Base-by-base conservation (phyloP, 352 stramenopile genomes). In the Phytopythium oedochilum region DNA sequence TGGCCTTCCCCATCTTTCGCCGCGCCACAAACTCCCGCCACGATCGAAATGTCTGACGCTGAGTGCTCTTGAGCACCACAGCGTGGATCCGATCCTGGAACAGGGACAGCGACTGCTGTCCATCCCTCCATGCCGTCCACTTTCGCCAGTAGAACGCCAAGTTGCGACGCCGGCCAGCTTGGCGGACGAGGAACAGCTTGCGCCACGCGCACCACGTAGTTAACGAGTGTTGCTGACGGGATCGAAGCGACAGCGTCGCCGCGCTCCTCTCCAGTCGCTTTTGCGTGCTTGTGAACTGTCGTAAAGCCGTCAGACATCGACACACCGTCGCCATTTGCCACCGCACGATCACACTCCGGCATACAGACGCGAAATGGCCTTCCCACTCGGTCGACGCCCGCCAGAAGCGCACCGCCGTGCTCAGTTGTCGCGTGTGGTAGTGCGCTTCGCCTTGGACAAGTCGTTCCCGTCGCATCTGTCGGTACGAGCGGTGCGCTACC, bases 301-400 rank as follows among this genome's bases (percentile, higher is more conserved):
- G 3, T 23, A 29, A 28, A 15, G 36, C 32, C 10, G 34, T 26
- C 49, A 84, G 80, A 47, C 75, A 83, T 9, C 57, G 69, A 45
- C 70, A 74, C 1, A 26, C 56, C 17, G 59, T 76, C 17, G 75
- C 66, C 56, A 79, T 40, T 46, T 65, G 60, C 75, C 75, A 84
- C 6, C 61, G 61, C 2, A 57, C 45, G 2, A 85, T 12, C 7
- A 79, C 1, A 5, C 61, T 61, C 0, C 60, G 61, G 22, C 64
- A 68, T 29, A 72, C 32, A 5, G 38, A 28, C 20, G 59, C 55
- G 9, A 74, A 61, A 29, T 64, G 48, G 10, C 51, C 52, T 10
- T 44, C 51, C 42, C 61, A 44, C 17, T 54, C 35, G 25, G 22
- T 60, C 3, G 38, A 57, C 25, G 45, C 9, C 11, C 17, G 17